These are phyloP conservation scores for Pythium scleroteichum DNA, from an alignment of 352 stramenopile genomes.

Conservation along the genomic window DNA sequence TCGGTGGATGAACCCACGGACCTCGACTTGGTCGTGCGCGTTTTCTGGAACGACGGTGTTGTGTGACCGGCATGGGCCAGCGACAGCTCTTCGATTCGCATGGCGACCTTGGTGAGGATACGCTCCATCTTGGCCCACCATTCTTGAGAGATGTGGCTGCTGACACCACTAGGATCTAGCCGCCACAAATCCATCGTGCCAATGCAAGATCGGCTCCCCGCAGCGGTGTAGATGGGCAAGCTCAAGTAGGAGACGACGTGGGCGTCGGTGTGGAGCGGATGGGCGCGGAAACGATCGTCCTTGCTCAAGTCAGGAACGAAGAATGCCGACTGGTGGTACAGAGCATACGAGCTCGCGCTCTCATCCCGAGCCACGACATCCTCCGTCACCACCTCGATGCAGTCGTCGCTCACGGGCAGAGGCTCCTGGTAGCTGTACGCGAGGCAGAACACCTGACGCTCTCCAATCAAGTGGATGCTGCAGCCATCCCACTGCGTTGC, in stretches of 20 bases:
- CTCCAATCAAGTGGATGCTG: slow-evolving; percentile 65
- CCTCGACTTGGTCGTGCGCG: slow-evolving; percentile 40
- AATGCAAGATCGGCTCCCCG: slow-evolving; percentile 39
- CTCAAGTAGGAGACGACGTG: slow-evolving; percentile 63
- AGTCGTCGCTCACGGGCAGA: slow-evolving; percentile 38
- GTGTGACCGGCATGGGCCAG: slow-evolving; percentile 30
- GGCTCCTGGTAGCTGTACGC: slow-evolving; percentile 37
- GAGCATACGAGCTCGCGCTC: slow-evolving; percentile 63
- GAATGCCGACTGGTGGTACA: slow-evolving; percentile 66
- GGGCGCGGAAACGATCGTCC: slow-evolving; percentile 64
- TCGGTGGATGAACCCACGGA: slow-evolving; percentile 62
- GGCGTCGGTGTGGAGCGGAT: slow-evolving; percentile 66
- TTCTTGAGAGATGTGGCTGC: slow-evolving; percentile 63
- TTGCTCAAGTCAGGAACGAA: slow-evolving; percentile 64
- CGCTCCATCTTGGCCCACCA: slow-evolving; percentile 45
- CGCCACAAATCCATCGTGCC: slow-evolving; percentile 74
- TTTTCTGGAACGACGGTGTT: slow-evolving; percentile 41
- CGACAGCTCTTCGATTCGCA: slow-evolving; percentile 49
- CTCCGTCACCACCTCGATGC: slow-evolving; percentile 48
- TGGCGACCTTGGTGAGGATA: slow-evolving; percentile 41
- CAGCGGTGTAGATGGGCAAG: slow-evolving; percentile 61
- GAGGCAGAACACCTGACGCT: slow-evolving; percentile 67
- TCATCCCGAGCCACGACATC: slow-evolving; percentile 64
- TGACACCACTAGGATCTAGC: slow-evolving; percentile 44
- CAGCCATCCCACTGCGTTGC: slow-evolving; percentile 68